phyloP scores from a whole-genome alignment of 2,329 filamentous ascomycete genomes.

The Aspergillus nomiae region DNA sequence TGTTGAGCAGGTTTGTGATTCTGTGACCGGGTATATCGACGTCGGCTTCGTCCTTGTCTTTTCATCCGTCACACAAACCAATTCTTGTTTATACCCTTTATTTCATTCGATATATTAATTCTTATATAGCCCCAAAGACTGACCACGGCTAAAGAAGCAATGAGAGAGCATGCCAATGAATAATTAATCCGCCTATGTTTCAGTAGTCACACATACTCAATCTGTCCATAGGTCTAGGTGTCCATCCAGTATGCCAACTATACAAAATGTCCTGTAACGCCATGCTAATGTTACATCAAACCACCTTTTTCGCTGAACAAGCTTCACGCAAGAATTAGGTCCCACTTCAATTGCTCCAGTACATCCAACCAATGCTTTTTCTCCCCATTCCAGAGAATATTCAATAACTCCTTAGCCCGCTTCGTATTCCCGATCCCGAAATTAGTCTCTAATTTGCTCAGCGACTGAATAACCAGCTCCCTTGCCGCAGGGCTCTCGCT shows the following conservation, averaged over 20 bases:
- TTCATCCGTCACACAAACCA: background rate
- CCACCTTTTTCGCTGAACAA: background rate
- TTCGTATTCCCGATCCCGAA: conserved; percentile 40
- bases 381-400: conserved; percentile 28
- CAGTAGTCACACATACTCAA: background rate
- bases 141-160: background rate
- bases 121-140: background rate
- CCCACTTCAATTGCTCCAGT: conserved; percentile 34
- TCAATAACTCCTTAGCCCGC: conserved; percentile 34
- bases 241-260: background rate
- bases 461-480: conserved; percentile 26
- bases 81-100: background rate
- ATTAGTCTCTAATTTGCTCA: conserved; percentile 33
- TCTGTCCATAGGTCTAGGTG: background rate
- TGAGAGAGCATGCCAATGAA: background rate
- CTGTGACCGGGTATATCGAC: background rate
- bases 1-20: background rate
- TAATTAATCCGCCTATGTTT: background rate
- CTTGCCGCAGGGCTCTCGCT: conserved; percentile 25
- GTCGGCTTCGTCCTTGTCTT: background rate
- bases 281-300: background rate
- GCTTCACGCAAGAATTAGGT: conserved; percentile 33
- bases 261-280: background rate
- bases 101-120: background rate
- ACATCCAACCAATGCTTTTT: conserved; percentile 36